A percentile compares a stretch with the other conserved stretches of the same genome.
Conservation (phyloP, 306 rosid genomes). For the Oemleria cerasiformis region DNA sequence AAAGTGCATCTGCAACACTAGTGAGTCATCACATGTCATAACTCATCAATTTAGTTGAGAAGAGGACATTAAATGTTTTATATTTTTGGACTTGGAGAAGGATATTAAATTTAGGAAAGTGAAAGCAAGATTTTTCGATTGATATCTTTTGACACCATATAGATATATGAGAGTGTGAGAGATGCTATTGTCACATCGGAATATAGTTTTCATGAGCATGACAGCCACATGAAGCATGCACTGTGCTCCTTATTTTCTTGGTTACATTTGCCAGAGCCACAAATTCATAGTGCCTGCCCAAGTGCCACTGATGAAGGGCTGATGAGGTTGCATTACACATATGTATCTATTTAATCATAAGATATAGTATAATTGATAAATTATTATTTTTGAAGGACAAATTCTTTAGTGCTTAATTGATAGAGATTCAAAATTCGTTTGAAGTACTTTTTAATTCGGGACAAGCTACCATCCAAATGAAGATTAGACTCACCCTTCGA, state of each 20-base stretch:
- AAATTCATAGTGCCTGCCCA: neutral
- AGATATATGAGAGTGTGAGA: neutral
- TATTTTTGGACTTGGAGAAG: neutral
- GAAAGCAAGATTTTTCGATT: neutral
- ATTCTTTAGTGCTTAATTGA: too few species aligned
- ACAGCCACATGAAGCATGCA: neutral
- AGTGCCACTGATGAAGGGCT: neutral
- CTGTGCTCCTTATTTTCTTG: neutral
- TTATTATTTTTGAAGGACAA: too few species aligned
- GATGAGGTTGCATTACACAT: neutral
- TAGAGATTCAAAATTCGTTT: too few species aligned
- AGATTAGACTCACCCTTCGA: too few species aligned
- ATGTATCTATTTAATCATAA: too few species aligned
- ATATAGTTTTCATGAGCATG: neutral
- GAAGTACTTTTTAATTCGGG: too few species aligned
- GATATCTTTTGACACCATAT: too few species aligned
- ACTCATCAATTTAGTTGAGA: neutral
- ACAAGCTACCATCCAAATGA: too few species aligned
- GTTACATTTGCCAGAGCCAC: neutral
- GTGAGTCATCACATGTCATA: neutral
- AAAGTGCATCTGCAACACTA: neutral
- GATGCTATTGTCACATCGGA: too few species aligned
- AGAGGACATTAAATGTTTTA: too few species aligned
- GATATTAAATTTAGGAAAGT: neutral
- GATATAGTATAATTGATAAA: too few species aligned